Percentiles rank a stretch among this genome's conserved stretches.
Evolutionary conservation across 2,329 filamentous ascomycete genomes (phyloP).

Genomic region (Rhytidhysteron rufulum): DNA sequence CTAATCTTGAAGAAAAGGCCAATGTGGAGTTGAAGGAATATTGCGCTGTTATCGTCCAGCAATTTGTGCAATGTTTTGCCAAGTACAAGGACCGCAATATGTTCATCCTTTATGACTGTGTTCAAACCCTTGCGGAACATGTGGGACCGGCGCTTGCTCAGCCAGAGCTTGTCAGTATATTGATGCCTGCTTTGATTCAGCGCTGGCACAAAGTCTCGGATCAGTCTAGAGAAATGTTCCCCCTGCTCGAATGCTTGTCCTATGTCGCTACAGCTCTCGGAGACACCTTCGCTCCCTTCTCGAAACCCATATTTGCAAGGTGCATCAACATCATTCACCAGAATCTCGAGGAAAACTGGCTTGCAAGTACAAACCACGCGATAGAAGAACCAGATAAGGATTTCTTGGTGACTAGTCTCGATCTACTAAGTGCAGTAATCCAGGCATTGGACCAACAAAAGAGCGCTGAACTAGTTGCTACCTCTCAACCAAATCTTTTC

Average conservation of each 20-base stretch:
- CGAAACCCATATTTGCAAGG: slow-evolving; percentile 77
- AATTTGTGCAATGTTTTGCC: slow-evolving; percentile 87
- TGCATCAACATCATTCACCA: slow-evolving; percentile 89
- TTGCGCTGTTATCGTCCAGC: slow-evolving; percentile 81
- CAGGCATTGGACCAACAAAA: slow-evolving; percentile 76
- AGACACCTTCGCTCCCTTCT: slow-evolving; percentile 77
- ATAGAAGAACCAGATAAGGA: slow-evolving; percentile 89
- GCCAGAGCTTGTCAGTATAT: slow-evolving; percentile 72
- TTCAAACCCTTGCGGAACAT: slow-evolving; percentile 92
- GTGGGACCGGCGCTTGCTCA: slow-evolving; percentile 78
- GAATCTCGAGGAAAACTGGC: slow-evolving; percentile 78
- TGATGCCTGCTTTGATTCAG: slow-evolving; percentile 90
- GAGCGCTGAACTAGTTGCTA: slow-evolving; percentile 71
- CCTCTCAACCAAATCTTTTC: slow-evolving; percentile 79
- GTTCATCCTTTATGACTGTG: slow-evolving; percentile 97
- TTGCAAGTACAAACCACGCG: slow-evolving; percentile 62
- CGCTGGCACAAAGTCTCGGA: slow-evolving; percentile 85
- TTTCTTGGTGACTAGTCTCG: slow-evolving; percentile 91
- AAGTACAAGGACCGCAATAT: slow-evolving; percentile 99
- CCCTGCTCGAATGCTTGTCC: slow-evolving; percentile 90
- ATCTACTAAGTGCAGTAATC: slow-evolving; percentile 88
- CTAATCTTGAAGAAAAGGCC: slow-evolving; percentile 91
- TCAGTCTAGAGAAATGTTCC: slow-evolving; percentile 89
- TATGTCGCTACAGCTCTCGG: slow-evolving; percentile 88
- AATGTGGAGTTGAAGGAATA: slow-evolving; percentile 78